phyloP scores from a whole-genome alignment of 768 basidiomycete species.

The Strobilomyces dryophilus region DNA sequence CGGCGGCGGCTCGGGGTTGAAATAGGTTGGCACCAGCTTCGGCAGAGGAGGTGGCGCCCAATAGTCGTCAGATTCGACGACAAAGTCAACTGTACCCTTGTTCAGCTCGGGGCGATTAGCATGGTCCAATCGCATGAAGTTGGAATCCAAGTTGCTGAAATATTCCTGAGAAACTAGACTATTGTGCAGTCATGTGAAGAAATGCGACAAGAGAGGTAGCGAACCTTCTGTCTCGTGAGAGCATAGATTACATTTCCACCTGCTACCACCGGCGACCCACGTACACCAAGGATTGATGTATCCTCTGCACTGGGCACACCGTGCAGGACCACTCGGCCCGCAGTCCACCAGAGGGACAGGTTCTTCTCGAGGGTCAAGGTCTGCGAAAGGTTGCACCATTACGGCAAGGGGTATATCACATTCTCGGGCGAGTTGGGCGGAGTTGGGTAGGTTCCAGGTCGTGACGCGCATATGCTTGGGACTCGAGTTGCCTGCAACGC shows the following conservation, averaged over 20 bases:
- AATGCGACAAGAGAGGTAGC: constrained; percentile 19
- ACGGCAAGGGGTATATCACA: constrained; percentile 84
- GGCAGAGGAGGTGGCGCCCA: constrained; percentile 73
- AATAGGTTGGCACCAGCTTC: constrained; percentile 49
- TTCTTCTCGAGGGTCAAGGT: constrained; percentile 73
- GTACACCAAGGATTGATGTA: constrained; percentile 95
- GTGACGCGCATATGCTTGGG: constrained; percentile 88
- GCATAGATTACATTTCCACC: constrained; percentile 94
- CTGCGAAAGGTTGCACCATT: constrained; percentile 87
- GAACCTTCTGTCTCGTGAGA: constrained; percentile 77
- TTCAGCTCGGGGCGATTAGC: constrained; percentile 79
- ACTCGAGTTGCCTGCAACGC: constrained; percentile 70
- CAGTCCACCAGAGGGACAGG: constrained; percentile 74
- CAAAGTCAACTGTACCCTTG: constrained; percentile 89
- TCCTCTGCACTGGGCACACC: constrained; percentile 80
- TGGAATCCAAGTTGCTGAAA: constrained; percentile 79
- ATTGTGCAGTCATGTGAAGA: constrained; percentile 1
- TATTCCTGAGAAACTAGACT: constrained; percentile 70
- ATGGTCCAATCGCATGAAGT: constrained; percentile 76
- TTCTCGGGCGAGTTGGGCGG: constrained; percentile 72
- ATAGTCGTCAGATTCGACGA: constrained; percentile 70
- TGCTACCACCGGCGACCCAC: constrained; percentile 77
- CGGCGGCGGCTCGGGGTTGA: constrained; percentile 45
- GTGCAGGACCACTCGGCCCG: constrained; percentile 68
- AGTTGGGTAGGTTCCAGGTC: constrained; percentile 84